Evolutionary conservation across 2,329 filamentous ascomycete species (phyloP), one percentile per base, ranked within the genome.

Genomic region (Rutstroemia sydowiana): DNA sequence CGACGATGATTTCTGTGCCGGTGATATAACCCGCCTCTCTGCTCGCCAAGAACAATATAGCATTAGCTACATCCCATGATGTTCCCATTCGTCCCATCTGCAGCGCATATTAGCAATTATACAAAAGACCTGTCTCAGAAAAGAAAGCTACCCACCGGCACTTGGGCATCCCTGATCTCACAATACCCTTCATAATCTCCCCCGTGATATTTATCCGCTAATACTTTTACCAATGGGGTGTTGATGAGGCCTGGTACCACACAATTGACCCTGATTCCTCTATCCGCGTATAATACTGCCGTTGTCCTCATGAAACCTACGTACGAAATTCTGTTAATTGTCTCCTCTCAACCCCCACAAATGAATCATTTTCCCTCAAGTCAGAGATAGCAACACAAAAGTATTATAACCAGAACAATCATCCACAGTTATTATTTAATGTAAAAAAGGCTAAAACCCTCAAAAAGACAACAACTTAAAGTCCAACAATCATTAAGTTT

Each of bases 61-160:
- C 72, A 62, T 78, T 73, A 0, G 78, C 76, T 5, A 83, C 75
- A 63, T 84, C 81, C 68, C 76, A 78, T 0, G 78, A 75, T 61
- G 77, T 74, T 0, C 79, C 79, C 73, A 83, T 81, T 31, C 66
- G 69, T 0, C 78, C 78, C 69, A 77, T 76, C 23, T 26, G 8
- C 8, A 26, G 8, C 8, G 23, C 23, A 26, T 26, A 8, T 26
- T 26, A 26, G 23, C 23, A 8, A 26, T 26, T 26, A 4, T 8
- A 26, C 23, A 26, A 26, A 26, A 26, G 23, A 4, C 23, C 8
- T 8, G 23, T 8, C 4, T 26, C 4, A 26, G 23, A 8, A 26
- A 26, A 26, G 23, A 26, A 26, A 26, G 23, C 8, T 8, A 26
- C 23, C 23, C 23, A 26, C 23, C 0, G 80, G 81, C 1, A 82